Conservation (phyloP, 805 yeast species). For the Blastobotrys mokoenaii region DNA sequence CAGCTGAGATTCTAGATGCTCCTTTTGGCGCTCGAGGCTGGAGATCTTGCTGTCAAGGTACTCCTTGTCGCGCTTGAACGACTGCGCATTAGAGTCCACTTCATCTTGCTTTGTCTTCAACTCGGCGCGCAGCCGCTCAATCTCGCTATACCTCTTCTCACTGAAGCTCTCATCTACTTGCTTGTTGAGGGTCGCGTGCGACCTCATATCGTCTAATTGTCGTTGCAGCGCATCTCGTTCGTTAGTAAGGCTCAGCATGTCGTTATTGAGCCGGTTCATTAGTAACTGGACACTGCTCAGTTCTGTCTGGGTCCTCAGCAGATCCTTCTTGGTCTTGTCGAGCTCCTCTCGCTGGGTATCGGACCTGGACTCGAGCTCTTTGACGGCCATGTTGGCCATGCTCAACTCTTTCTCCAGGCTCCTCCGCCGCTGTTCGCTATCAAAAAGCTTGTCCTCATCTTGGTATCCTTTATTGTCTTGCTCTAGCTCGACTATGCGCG, state of each 20-base stretch:
- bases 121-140: conserved; percentile 23
- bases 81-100: conserved; percentile 15
- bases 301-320: conserved; percentile 6
- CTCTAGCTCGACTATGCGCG: conserved; percentile 1
- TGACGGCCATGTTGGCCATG: conserved; percentile 1
- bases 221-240: conserved; percentile 13
- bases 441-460: not conserved
- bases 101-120: conserved; percentile 22
- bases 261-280: conserved; percentile 10
- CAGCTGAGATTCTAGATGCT: conserved; percentile 10
- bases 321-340: not conserved
- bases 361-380: too few relatives aligned
- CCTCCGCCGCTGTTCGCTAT: not conserved
- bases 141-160: conserved; percentile 22
- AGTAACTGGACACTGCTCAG: conserved; percentile 9
- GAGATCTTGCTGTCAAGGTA: conserved; percentile 11
- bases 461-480: too few relatives aligned
- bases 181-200: conserved; percentile 7
- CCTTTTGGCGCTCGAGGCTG: conserved; percentile 9
- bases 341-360: not conserved
- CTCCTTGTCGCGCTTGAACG: conserved; percentile 9
- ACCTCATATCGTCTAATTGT: conserved; percentile 5
- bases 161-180: conserved; percentile 20
- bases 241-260: conserved; percentile 10
- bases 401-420: not conserved